Percentiles rank a stretch among this genome's conserved stretches.
phyloP scores from a whole-genome alignment of 495 filamentous ascomycete species.

The Cercophora samala region DNA sequence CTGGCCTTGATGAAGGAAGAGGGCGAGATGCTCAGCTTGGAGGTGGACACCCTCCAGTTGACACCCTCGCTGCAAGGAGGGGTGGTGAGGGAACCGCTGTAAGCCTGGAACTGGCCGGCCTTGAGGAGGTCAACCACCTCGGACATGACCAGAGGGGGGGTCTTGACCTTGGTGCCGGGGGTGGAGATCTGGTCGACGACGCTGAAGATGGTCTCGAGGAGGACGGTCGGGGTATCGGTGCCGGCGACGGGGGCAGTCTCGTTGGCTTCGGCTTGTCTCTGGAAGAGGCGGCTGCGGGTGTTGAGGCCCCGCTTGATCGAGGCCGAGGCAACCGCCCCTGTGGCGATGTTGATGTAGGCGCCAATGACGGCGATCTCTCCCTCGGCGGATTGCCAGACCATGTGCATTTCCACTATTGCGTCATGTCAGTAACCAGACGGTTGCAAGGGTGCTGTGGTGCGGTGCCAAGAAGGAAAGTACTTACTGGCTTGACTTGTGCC shows the following conservation, averaged over 20 bases:
- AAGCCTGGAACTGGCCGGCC: conserved; percentile 44
- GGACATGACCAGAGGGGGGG: conserved; percentile 55
- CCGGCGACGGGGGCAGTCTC: conserved; percentile 12
- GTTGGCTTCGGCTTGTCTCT: conserved; percentile 10
- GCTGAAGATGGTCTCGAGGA: conserved; percentile 55
- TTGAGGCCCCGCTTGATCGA: conserved; percentile 13
- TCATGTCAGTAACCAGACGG: conserved; percentile 20
- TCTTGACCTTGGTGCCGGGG: conserved; percentile 55
- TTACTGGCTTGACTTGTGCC: conserved; percentile 42
- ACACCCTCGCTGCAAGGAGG: conserved; percentile 65
- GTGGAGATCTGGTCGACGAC: conserved; percentile 49
- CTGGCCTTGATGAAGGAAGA: conserved; percentile 54
- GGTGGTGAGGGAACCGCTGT: conserved; percentile 61
- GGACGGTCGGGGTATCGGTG: conserved; percentile 35
- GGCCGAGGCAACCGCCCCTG: conserved; percentile 26
- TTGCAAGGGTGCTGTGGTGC: not conserved
- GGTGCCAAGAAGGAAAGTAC: conserved; percentile 9
- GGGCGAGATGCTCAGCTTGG: conserved; percentile 51
- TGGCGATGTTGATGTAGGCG: conserved; percentile 57
- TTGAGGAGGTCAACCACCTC: conserved; percentile 50
- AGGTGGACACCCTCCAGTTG: conserved; percentile 53
- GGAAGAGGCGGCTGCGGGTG: conserved; percentile 13
- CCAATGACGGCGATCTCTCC: conserved; percentile 55
- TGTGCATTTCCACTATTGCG: conserved; percentile 58
- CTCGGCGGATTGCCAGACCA: conserved; percentile 54